phyloP scores from a whole-genome alignment of 768 basidiomycete genomes.

The Lactarius quietus region DNA sequence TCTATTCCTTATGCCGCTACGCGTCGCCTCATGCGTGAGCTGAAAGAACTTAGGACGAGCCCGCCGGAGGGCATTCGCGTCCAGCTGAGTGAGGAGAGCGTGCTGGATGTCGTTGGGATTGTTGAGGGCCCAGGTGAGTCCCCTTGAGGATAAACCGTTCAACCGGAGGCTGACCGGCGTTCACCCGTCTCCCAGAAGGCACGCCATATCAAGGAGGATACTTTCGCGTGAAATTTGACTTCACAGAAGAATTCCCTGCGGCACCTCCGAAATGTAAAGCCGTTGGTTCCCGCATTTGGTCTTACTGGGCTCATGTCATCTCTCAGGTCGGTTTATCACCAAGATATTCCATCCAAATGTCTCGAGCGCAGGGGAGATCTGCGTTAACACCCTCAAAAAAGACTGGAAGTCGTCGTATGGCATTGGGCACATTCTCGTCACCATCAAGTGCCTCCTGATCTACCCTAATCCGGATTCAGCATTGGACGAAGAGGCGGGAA shows the following conservation, averaged over 20 bases:
- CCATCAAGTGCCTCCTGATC: conserved; percentile 92
- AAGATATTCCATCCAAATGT: conserved; percentile 99
- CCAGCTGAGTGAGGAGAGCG: conserved; percentile 80
- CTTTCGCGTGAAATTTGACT: conserved; percentile 76
- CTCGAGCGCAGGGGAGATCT: conserved; percentile 85
- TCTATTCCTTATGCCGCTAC: conserved; percentile 53
- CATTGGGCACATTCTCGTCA: conserved; percentile 86
- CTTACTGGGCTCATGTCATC: not conserved
- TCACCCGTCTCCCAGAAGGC: conserved; percentile 41
- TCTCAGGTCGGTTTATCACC: conserved; percentile 79
- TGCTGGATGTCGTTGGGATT: conserved; percentile 82
- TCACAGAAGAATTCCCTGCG: conserved; percentile 91
- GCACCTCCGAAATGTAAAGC: conserved; percentile 87
- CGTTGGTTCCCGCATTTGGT: conserved; percentile 5
- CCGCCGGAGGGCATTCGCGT: conserved; percentile 94
- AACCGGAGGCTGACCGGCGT: conserved; percentile 1
- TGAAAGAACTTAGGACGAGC: conserved; percentile 70
- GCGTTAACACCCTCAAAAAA: conserved; percentile 96
- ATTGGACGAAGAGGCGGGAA: conserved; percentile 93
- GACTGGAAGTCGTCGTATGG: conserved; percentile 94
- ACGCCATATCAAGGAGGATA: conserved; percentile 73
- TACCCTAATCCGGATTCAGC: conserved; percentile 97
- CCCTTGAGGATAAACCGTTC: not conserved
- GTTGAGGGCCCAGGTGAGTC: conserved; percentile 85
- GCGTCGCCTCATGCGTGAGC: conserved; percentile 86